Conservation (phyloP, 495 filamentous ascomycete species). For the Tuber brumale region DNA sequence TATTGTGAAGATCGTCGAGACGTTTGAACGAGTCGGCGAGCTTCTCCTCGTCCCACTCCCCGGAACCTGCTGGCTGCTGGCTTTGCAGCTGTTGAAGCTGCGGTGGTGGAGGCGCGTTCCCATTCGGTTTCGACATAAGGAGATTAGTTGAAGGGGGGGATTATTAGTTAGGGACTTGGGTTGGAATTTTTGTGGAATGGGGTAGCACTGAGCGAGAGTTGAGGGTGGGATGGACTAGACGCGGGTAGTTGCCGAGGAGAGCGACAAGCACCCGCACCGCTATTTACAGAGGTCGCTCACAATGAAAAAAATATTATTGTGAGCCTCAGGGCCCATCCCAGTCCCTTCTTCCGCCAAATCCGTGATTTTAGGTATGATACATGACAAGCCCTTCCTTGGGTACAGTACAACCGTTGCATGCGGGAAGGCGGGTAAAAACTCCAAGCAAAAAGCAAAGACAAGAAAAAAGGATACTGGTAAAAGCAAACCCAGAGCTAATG, state of each 20-base stretch:
- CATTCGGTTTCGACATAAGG: conserved; percentile 28
- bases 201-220: neutral
- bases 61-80: conserved; percentile 16
- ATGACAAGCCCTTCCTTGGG: no score
- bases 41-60: conserved; percentile 35
- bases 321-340: neutral
- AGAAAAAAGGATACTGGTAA: no score
- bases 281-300: neutral
- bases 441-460: no score
- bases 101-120: conserved; percentile 14
- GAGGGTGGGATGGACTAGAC: neutral
- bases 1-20: conserved; percentile 39
- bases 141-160: neutral
- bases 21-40: conserved; percentile 36
- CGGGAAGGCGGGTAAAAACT: no score
- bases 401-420: no score
- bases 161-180: neutral
- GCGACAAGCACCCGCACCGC: neutral
- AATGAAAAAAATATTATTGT: neutral
- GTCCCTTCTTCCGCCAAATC: neutral
- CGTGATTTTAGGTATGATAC: no score
- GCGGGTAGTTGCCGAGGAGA: neutral
- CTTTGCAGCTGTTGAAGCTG: conserved; percentile 17
- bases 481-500: no score
- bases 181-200: neutral